Evolutionary conservation across 257 asterid species (phyloP).

Genomic region (Solanum chilense): DNA sequence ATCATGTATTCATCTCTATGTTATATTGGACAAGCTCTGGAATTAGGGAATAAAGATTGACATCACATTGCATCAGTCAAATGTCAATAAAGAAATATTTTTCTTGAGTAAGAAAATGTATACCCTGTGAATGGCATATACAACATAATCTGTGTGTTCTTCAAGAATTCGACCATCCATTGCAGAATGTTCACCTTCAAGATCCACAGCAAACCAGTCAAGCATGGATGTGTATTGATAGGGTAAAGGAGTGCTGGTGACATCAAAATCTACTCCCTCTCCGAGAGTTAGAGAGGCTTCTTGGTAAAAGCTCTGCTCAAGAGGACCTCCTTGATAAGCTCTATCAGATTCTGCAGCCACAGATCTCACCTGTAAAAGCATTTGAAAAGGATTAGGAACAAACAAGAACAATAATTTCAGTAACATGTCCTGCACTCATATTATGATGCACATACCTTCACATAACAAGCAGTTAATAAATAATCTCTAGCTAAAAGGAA

Average conservation of each 20-base stretch:
- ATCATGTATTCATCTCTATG: not conserved
- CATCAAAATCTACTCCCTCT: slow-evolving; percentile 38
- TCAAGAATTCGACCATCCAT: slow-evolving; percentile 98
- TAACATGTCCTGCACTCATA: not conserved
- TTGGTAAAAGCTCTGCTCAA: slow-evolving; percentile 44
- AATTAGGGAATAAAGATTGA: not conserved
- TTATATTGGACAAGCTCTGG: not conserved
- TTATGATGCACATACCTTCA: not conserved
- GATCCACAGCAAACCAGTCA: slow-evolving; percentile 97
- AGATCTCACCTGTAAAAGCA: slow-evolving; percentile 68
- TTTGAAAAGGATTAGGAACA: not conserved
- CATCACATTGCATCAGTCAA: slow-evolving; percentile 6
- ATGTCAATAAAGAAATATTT: slow-evolving; percentile 6
- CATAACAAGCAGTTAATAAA: not conserved
- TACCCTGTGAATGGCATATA: slow-evolving; percentile 97
- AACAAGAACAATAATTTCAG: not conserved
- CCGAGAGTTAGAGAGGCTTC: slow-evolving; percentile 30
- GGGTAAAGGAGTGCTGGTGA: slow-evolving; percentile 45
- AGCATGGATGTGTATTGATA: slow-evolving; percentile 63
- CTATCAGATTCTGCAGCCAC: slow-evolving; percentile 89
- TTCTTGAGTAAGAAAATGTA: slow-evolving; percentile 28
- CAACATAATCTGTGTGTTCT: slow-evolving; percentile 94
- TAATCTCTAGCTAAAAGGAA: not conserved
- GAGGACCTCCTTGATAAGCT: slow-evolving; percentile 92
- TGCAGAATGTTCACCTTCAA: slow-evolving; percentile 99